Conservation (phyloP, 176 grass and related monocot species). For the Eleusine indica region DNA sequence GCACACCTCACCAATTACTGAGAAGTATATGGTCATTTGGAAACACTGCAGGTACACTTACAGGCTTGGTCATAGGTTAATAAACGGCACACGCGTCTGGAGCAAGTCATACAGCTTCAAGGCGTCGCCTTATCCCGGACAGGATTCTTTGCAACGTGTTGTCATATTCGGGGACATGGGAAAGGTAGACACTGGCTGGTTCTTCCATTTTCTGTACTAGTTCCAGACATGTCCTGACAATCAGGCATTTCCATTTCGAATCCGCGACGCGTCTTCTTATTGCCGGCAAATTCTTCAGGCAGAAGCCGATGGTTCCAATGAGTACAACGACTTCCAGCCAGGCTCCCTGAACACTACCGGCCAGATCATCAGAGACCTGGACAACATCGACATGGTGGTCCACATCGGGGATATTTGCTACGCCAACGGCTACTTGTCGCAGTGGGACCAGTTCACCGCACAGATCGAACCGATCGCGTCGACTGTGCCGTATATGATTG, state of each 20-base stretch:
- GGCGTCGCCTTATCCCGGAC: constrained; percentile 85
- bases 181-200: constrained; percentile 56
- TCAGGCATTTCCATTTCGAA: not conserved
- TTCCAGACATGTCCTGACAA: not conserved
- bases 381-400: constrained; percentile 80
- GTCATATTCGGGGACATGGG: constrained; percentile 97
- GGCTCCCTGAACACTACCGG: constrained; percentile 81
- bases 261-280: not conserved
- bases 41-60: constrained; percentile 70
- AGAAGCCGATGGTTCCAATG: constrained; percentile 91
- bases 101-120: constrained; percentile 74
- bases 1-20: constrained; percentile 9
- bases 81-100: constrained; percentile 64
- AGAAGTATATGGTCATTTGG: constrained; percentile 1
- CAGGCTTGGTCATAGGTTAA: constrained; percentile 72
- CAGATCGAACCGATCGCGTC: constrained; percentile 84
- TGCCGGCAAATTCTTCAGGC: constrained; percentile 48
- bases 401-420: constrained; percentile 87
- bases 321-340: constrained; percentile 71
- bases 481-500: constrained; percentile 82
- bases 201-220: constrained; percentile 16
- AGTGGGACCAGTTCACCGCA: constrained; percentile 93
- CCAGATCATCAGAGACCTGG: constrained; percentile 69
- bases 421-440: constrained; percentile 81
- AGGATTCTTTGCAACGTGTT: constrained; percentile 77